phyloP scores from a whole-genome alignment of 768 basidiomycete genomes.

The Boletus rubescentipes region DNA sequence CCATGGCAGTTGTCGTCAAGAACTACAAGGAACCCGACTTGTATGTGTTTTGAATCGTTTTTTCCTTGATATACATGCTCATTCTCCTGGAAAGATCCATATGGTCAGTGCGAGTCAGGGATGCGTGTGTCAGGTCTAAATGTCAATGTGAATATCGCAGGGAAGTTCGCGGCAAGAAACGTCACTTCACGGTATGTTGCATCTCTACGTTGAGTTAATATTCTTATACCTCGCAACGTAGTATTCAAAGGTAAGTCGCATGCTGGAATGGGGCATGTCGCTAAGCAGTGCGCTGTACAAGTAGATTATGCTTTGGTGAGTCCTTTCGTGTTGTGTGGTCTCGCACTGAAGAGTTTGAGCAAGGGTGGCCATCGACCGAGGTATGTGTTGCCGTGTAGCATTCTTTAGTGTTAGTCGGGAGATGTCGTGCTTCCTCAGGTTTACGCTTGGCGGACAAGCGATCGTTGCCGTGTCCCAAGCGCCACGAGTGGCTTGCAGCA shows the following conservation, averaged over 20 bases:
- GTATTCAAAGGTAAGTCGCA: slow-evolving; percentile 72
- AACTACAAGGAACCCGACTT: slow-evolving; percentile 77
- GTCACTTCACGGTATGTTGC: slow-evolving; percentile 75
- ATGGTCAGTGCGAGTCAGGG: slow-evolving; percentile 55
- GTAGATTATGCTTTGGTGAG: slow-evolving; percentile 88
- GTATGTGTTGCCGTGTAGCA: slow-evolving; percentile 31
- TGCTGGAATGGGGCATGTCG: not conserved
- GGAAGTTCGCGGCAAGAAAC: slow-evolving; percentile 87
- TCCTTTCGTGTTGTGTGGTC: not conserved
- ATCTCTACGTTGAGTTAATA: not conserved
- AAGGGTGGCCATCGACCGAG: slow-evolving; percentile 95
- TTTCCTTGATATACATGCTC: slow-evolving; percentile 3
- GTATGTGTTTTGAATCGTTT: slow-evolving; percentile 40
- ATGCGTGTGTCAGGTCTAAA: slow-evolving; percentile 23
- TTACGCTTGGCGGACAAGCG: slow-evolving; percentile 94
- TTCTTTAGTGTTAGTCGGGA: not conserved
- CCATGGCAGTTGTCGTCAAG: slow-evolving; percentile 61
- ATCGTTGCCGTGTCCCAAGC: slow-evolving; percentile 80
- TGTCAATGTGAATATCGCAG: slow-evolving; percentile 39
- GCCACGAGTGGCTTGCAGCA: slow-evolving; percentile 66
- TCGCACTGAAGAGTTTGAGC: not conserved
- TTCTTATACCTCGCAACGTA: slow-evolving; percentile 26
- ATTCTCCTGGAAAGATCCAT: slow-evolving; percentile 56
- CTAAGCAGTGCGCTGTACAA: slow-evolving; percentile 6
- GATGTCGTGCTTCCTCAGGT: slow-evolving; percentile 36